These are phyloP conservation scores for Penicillium steckii DNA, from an alignment of 495 filamentous ascomycete species.

Conservation along the genomic window DNA sequence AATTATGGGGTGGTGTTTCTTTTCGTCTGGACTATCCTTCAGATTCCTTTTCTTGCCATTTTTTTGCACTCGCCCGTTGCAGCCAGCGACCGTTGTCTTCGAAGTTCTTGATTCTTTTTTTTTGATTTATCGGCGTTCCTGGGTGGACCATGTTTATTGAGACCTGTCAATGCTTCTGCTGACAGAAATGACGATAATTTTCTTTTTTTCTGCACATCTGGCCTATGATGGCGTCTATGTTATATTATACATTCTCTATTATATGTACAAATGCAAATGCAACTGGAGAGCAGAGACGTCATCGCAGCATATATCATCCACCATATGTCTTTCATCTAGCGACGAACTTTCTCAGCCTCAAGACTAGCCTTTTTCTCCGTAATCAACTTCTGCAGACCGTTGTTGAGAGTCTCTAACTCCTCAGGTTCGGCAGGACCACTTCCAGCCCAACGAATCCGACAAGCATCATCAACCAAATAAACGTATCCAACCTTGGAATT, in stretches of 20 bases:
- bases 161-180: conserved; percentile 3
- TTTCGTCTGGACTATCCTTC: too few relatives aligned
- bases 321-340: not conserved
- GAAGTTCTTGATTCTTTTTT: conserved; percentile 5
- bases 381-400: conserved; percentile 64
- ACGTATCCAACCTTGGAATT: conserved; percentile 93
- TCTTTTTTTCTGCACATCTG: conserved; percentile 2
- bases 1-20: conserved; percentile 1
- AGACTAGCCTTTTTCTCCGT: conserved; percentile 49
- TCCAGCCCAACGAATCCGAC: conserved; percentile 92
- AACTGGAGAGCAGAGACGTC: conserved; percentile 18
- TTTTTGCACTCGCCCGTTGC: conserved; percentile 12
- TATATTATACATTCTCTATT: conserved; percentile 34
- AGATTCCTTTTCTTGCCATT: too few relatives aligned
- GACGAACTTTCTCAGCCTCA: conserved; percentile 5
- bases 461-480: conserved; percentile 84
- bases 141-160: conserved; percentile 14
- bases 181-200: conserved; percentile 19
- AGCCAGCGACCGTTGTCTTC: conserved; percentile 22
- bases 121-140: conserved; percentile 21
- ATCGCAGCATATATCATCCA: conserved; percentile 4
- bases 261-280: conserved; percentile 27
- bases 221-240: conserved; percentile 16
- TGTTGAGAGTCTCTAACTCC: conserved; percentile 71
- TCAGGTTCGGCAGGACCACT: conserved; percentile 69